Percentiles rank a stretch among this genome's conserved stretches.
These are phyloP conservation scores for Salix koriyanagi DNA, from an alignment of 345 rosid genomes.

Conservation along the genomic window DNA sequence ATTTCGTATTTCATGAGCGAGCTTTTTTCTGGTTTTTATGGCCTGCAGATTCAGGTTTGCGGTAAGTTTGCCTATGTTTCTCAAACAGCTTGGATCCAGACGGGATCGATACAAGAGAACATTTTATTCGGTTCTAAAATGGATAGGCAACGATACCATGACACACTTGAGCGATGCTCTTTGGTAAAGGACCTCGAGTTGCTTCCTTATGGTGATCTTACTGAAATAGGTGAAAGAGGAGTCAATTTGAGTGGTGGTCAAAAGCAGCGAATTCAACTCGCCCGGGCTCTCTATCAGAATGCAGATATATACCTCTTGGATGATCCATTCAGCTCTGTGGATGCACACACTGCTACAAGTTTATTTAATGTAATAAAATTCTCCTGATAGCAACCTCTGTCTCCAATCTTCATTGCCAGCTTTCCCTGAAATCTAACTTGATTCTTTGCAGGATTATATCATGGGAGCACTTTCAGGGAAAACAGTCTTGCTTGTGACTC, in stretches of 20 bases:
- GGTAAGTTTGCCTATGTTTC: slow-evolving; percentile 91
- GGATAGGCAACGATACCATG: slow-evolving; percentile 65
- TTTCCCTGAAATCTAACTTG: slow-evolving; percentile 22
- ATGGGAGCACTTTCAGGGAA: slow-evolving; percentile 69
- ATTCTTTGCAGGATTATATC: slow-evolving; percentile 63
- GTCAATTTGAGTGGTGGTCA: slow-evolving; percentile 98
- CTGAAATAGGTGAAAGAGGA: slow-evolving; percentile 98
- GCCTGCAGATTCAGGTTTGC: slow-evolving; percentile 55
- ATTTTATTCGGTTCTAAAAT: slow-evolving; percentile 73
- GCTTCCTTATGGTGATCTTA: slow-evolving; percentile 81
- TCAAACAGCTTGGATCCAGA: slow-evolving; percentile 94
- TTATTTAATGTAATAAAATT: slow-evolving; percentile 62
- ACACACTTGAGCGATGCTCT: slow-evolving; percentile 71
- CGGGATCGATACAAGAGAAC: slow-evolving; percentile 78
- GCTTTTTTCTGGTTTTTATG: slow-evolving; percentile 1
- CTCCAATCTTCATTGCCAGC: not conserved
- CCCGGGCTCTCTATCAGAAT: slow-evolving; percentile 91
- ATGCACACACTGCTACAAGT: slow-evolving; percentile 89
- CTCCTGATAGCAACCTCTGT: not conserved
- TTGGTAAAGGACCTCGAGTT: slow-evolving; percentile 84
- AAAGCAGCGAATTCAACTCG: slow-evolving; percentile 93
- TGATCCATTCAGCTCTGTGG: slow-evolving; percentile 97
- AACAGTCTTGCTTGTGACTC: slow-evolving; percentile 82
- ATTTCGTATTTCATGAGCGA: not conserved
- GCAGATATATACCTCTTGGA: slow-evolving; percentile 89